A percentile compares a stretch with the other conserved stretches of the same genome.
Evolutionary conservation across 1,284 basidiomycete genomes (phyloP).

Genomic region (Phylloboletellus chloephorus): DNA sequence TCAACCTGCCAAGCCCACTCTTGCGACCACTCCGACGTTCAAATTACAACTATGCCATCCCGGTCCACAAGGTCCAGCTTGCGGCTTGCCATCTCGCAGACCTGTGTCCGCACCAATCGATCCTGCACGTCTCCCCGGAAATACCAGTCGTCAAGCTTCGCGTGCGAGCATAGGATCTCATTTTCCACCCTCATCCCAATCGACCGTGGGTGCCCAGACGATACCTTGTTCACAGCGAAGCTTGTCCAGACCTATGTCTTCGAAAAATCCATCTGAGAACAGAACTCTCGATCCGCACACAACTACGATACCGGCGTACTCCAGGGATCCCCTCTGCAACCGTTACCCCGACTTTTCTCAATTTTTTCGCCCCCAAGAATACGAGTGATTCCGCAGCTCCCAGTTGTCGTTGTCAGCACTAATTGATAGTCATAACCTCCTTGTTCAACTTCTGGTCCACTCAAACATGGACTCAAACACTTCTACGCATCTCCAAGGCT

Average conservation of each 20-base stretch:
- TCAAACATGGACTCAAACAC: background rate
- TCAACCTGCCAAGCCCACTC: background rate
- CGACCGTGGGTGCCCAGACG: background rate
- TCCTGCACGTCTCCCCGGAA: background rate
- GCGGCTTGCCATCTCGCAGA: background rate
- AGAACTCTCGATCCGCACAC: background rate
- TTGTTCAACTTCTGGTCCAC: background rate
- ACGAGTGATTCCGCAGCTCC: conserved; percentile 11
- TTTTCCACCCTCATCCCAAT: background rate
- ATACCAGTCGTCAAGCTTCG: conserved; percentile 4
- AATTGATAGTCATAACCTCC: background rate
- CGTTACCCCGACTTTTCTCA: conserved; percentile 33
- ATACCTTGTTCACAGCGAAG: conserved; percentile 3
- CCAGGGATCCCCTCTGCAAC: conserved; percentile 30
- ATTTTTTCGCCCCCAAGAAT: conserved; percentile 23
- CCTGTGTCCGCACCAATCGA: conserved; percentile 6
- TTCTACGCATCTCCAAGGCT: conserved; percentile 1
- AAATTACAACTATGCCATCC: conserved; percentile 11
- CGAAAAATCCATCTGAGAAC: background rate
- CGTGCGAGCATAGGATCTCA: background rate
- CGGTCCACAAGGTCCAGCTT: background rate
- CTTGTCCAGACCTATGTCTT: conserved; percentile 2
- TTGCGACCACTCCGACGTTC: conserved; percentile 11
- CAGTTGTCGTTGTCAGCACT: background rate
- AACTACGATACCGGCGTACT: conserved; percentile 17